These are phyloP conservation scores for Blastocystis sp. DNA, from an alignment of 352 stramenopile species.

Conservation along the genomic window DNA sequence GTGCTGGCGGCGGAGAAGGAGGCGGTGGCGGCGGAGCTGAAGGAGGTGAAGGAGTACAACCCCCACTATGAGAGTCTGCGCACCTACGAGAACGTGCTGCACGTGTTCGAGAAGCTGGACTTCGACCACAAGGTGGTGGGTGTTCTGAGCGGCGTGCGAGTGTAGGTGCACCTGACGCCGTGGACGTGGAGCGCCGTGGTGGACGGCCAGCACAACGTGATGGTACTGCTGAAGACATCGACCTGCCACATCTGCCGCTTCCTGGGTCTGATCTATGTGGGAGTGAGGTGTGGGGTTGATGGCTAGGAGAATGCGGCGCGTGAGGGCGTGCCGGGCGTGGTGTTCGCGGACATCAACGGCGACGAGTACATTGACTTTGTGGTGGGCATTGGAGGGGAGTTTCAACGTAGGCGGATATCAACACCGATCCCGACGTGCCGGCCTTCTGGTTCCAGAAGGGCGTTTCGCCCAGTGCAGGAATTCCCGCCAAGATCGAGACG, in stretches of 20 bases:
- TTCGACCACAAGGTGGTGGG: background rate
- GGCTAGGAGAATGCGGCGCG: conserved; percentile 37
- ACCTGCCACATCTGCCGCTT: conserved; percentile 22
- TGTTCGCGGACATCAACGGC: conserved; percentile 35
- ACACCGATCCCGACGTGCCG: conserved; percentile 29
- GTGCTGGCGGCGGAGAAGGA: background rate
- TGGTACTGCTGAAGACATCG: conserved; percentile 24
- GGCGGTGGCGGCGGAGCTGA: background rate
- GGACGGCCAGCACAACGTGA: conserved; percentile 39
- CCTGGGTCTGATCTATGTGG: conserved; percentile 23
- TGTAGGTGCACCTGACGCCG: conserved; percentile 35
- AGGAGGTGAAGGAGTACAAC: background rate
- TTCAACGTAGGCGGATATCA: conserved; percentile 14
- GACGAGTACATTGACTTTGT: conserved; percentile 55
- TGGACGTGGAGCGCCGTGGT: conserved; percentile 52
- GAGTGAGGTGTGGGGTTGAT: background rate
- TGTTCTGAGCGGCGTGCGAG: background rate
- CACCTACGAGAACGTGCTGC: conserved; percentile 9
- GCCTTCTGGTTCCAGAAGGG: conserved; percentile 53
- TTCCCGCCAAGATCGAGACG: background rate
- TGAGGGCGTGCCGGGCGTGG: conserved; percentile 16
- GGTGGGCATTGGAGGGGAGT: background rate
- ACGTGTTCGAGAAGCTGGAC: conserved; percentile 19
- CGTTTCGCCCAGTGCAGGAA: background rate
- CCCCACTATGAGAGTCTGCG: background rate